These are phyloP conservation scores for Aspergillus steynii DNA, from an alignment of 495 filamentous ascomycete species.

Conservation along the genomic window DNA sequence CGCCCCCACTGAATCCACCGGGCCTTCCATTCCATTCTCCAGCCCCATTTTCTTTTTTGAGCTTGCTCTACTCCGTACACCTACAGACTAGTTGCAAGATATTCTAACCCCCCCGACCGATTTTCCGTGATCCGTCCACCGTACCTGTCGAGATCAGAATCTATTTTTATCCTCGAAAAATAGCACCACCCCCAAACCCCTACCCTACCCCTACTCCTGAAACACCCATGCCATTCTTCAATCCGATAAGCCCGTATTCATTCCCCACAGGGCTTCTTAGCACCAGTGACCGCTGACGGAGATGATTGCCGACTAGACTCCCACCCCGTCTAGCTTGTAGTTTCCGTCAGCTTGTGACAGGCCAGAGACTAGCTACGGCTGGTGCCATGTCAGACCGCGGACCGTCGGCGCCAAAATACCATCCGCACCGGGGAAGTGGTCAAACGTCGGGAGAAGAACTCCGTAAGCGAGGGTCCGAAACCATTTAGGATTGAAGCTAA, in stretches of 20 bases:
- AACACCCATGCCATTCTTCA: not conserved
- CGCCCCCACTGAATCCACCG: not conserved
- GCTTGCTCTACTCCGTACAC: no score
- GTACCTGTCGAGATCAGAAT: not conserved
- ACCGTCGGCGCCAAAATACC: not conserved
- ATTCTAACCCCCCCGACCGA: no score
- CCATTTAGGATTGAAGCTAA: not conserved
- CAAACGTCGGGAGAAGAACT: not conserved
- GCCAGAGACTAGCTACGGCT: no score
- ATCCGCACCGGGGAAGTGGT: not conserved
- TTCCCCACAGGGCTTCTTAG: not conserved
- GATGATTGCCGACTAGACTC: not conserved
- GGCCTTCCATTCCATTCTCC: not conserved
- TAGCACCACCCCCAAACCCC: no score
- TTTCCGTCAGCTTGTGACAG: not conserved
- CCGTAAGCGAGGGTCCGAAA: not conserved
- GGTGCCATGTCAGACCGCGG: not conserved
- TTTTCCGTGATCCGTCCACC: no score
- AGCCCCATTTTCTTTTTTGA: no score
- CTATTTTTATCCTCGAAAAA: not conserved
- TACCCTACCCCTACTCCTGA: not conserved
- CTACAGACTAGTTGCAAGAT: no score
- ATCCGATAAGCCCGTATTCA: not conserved
- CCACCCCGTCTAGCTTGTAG: no score
- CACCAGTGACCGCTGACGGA: not conserved